These are phyloP conservation scores for Meyerozyma carpophila DNA, from an alignment of 1,139 yeast genomes.

Conservation along the genomic window DNA sequence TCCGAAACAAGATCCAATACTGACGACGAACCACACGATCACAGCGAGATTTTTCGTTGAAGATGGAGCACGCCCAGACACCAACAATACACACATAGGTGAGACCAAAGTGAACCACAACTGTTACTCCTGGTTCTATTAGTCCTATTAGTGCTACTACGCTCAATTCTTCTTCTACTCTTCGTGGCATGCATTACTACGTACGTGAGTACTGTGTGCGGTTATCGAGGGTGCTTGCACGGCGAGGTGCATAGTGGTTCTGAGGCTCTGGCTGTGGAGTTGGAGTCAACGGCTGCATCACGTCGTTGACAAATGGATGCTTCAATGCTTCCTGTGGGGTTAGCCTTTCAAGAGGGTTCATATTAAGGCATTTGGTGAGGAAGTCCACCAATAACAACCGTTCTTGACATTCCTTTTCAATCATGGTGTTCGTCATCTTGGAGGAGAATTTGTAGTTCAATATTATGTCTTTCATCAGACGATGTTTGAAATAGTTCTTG, in stretches of 20 bases:
- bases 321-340: constrained; percentile 92
- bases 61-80: neutral
- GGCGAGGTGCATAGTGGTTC: neutral
- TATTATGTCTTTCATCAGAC: constrained; percentile 68
- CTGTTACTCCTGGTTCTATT: no score
- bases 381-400: constrained; percentile 73
- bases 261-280: neutral
- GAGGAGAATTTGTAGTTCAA: constrained; percentile 70
- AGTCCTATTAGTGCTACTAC: no score
- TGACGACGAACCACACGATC: neutral
- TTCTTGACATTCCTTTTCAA: constrained; percentile 69
- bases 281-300: constrained; percentile 1
- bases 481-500: constrained; percentile 77
- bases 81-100: neutral
- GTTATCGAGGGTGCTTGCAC: neutral
- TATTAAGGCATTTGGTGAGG: constrained; percentile 66
- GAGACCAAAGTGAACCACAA: no score
- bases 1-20: neutral
- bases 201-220: neutral
- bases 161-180: no score
- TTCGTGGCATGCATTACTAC: neutral
- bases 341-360: constrained; percentile 92
- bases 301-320: constrained; percentile 76
- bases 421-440: constrained; percentile 59
- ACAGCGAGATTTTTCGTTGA: neutral